phyloP scores from a whole-genome alignment of 164 flowering plant species.

The Tetrastigma voinierianum region DNA sequence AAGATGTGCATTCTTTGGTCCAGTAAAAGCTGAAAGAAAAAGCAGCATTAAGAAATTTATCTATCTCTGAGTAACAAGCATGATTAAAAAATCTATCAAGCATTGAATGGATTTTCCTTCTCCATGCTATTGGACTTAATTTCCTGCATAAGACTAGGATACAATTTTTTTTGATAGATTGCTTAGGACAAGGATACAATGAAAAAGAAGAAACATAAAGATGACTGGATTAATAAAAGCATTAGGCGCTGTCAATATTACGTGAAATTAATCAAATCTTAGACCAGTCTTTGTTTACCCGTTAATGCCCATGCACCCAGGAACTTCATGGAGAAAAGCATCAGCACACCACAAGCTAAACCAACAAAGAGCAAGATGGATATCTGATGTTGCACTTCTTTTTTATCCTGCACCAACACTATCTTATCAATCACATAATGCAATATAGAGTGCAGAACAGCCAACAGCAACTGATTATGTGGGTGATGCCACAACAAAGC shows the following conservation, averaged over 20 bases:
- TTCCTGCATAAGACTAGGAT: background rate
- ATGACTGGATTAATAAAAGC: background rate
- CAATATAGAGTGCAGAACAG: background rate
- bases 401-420: slow-evolving; percentile 59
- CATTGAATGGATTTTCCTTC: background rate
- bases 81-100: slow-evolving; percentile 11
- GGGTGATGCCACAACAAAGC: background rate
- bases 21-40: slow-evolving; percentile 42
- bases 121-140: background rate
- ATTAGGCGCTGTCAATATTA: background rate
- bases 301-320: slow-evolving; percentile 65
- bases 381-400: slow-evolving; percentile 82
- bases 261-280: background rate
- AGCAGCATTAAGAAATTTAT: background rate
- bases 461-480: too few species aligned
- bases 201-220: background rate
- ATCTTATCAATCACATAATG: background rate
- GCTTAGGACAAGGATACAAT: too few species aligned
- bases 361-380: slow-evolving; percentile 85
- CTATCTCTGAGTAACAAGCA: background rate
- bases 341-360: slow-evolving; percentile 62
- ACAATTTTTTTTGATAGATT: too few species aligned
- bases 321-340: slow-evolving; percentile 74
- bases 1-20: slow-evolving; percentile 37
- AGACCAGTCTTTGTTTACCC: slow-evolving; percentile 41